Base-by-base conservation (phyloP, 768 basidiomycete genomes). In the Collybia nuda region DNA sequence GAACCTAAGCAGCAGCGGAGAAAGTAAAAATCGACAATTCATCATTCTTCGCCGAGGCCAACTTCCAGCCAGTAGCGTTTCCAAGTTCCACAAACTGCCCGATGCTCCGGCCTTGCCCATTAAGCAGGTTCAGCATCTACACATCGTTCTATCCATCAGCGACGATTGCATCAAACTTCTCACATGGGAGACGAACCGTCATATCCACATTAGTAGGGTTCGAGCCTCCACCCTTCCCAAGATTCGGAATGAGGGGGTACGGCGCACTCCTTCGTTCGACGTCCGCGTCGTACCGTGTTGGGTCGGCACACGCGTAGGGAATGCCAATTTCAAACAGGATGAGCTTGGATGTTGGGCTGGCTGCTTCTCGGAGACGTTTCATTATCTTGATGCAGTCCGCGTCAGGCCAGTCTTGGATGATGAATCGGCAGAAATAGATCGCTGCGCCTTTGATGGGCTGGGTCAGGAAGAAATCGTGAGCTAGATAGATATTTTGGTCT, bases 371-470 rank as follows among this genome's bases (percentile, higher is more conserved):
- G 1, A 64, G 40, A 26, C 63, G 47, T 2, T 54, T 52, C 17
- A 71, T 52, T 21, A 70, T 69, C 29, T 53, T 52, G n/a, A 57
- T 59, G 4, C 54, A 52, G 17, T 60, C 56, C n/a, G 28, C 28
- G 37, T 62, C 58, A 6, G 61, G 44, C 60, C 61, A 69, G 50
- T 73, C 68, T 46, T 73, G 72, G 35, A 70, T 50, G 48, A 69
- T 61, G 6, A 58, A 49, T 18, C 68, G 61, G 17, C 63, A 40
- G 54, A 64, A 61, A 52, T 63, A 67, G 6, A 67, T 45, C 7
- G 56, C 52, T 26, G 66, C 65, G 21, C 52, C 52, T 47, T 60
- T 58, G 29, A 64, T 53, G 7, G 64, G 62, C 36, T 69, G 62
- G 23, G 68, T 58, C 2, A 36, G 51, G 54, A 71, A 67, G 57